These are phyloP conservation scores for Penicillium sumatraense DNA, from an alignment of 2,329 filamentous ascomycete species.

Conservation along the genomic window DNA sequence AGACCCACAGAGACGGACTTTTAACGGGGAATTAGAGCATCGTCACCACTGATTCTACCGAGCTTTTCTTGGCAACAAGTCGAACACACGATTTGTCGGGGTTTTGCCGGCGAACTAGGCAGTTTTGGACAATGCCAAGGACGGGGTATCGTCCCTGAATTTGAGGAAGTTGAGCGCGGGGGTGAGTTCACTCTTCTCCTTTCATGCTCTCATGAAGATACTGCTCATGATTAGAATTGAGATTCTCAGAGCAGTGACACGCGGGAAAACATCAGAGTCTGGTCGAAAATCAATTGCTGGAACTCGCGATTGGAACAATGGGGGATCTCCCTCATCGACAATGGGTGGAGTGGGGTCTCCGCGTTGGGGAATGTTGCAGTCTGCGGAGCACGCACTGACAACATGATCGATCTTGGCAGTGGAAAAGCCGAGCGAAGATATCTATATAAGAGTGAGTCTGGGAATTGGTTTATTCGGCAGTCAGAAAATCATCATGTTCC, in stretches of 20 bases:
- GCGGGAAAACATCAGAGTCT: too few species aligned
- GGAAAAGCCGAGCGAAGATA: background rate
- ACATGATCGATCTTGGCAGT: conserved; percentile 7
- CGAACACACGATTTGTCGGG: conserved; percentile 7
- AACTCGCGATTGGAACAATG: background rate
- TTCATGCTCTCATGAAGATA: background rate
- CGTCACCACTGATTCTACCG: background rate
- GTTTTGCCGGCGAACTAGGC: conserved; percentile 11
- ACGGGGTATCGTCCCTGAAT: background rate
- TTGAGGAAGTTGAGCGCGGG: background rate
- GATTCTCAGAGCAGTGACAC: background rate
- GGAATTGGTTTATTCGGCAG: background rate
- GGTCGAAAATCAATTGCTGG: too few species aligned
- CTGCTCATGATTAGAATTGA: background rate
- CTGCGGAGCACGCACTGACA: conserved; percentile 4
- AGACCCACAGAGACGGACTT: conserved; percentile 3
- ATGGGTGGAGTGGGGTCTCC: too few species aligned
- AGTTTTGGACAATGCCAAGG: background rate
- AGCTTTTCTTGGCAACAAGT: background rate
- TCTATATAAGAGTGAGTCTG: conserved; percentile 3
- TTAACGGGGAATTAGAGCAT: conserved; percentile 5
- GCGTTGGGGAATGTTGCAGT: conserved; percentile 2
- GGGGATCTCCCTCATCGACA: too few species aligned
- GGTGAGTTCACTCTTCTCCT: background rate
- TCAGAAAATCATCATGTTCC: conserved; percentile 11